Conservation (phyloP, 495 filamentous ascomycete genomes). For the Tuber aestivum region DNA sequence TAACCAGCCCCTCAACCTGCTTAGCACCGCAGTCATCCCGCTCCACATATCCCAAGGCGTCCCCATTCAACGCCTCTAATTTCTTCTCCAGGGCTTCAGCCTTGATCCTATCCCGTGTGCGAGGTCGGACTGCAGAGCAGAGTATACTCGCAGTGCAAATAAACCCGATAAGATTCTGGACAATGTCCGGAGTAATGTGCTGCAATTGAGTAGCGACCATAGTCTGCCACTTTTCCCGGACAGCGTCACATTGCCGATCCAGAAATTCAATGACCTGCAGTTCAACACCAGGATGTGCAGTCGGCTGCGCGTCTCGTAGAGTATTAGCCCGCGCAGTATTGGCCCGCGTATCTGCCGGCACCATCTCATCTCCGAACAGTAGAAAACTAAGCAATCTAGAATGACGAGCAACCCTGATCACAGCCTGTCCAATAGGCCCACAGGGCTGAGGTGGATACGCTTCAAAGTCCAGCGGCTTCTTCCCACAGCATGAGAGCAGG, state of each 20-base stretch:
- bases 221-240: slow-evolving; percentile 48
- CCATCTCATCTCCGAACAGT: slow-evolving; percentile 44
- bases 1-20: slow-evolving; percentile 37
- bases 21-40: slow-evolving; percentile 32
- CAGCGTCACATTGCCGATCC: slow-evolving; percentile 46
- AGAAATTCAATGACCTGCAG: slow-evolving; percentile 47
- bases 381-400: slow-evolving; percentile 32
- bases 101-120: slow-evolving; percentile 29
- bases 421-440: slow-evolving; percentile 41
- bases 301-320: background rate
- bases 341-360: background rate
- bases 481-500: slow-evolving; percentile 46
- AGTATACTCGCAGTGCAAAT: slow-evolving; percentile 45
- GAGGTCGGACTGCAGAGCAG: slow-evolving; percentile 45
- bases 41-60: slow-evolving; percentile 26
- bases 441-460: slow-evolving; percentile 18
- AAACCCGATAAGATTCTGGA: slow-evolving; percentile 49
- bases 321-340: background rate
- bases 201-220: slow-evolving; percentile 46
- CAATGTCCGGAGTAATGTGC: slow-evolving; percentile 48
- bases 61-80: slow-evolving; percentile 13
- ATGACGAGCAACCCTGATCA: slow-evolving; percentile 45
- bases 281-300: slow-evolving; percentile 45
- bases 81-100: slow-evolving; percentile 43
- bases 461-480: slow-evolving; percentile 19